Conservation (phyloP, 1,139 yeast species). For the Lodderomyces elongisporus region DNA sequence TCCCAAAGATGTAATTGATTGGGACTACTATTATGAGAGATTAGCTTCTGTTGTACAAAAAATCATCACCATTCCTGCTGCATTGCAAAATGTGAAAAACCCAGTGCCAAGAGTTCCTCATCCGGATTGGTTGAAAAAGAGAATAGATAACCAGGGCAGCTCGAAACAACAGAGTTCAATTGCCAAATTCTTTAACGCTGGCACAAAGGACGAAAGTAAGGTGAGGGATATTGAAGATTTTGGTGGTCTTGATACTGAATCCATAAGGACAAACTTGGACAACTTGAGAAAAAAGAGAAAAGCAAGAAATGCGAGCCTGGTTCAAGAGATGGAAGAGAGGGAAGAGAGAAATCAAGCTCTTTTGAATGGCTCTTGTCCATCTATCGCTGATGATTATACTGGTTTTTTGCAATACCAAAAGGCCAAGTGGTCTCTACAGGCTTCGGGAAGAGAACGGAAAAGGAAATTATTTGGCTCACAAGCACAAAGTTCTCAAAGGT, state of each 20-base stretch:
- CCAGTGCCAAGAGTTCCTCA: constrained; percentile 95
- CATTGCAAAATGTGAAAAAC: constrained; percentile 79
- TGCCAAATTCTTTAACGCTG: constrained; percentile 48
- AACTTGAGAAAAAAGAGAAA: constrained; percentile 35
- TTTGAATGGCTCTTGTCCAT: constrained; percentile 59
- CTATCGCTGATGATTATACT: constrained; percentile 67
- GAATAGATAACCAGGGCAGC: constrained; percentile 56
- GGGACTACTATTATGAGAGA: constrained; percentile 90
- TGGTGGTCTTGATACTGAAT: constrained; percentile 33
- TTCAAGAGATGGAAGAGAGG: constrained; percentile 41
- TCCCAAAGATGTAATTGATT: constrained; percentile 84
- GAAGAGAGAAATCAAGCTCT: constrained; percentile 39
- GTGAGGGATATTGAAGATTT: constrained; percentile 74
- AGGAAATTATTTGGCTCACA: constrained; percentile 71
- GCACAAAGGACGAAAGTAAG: constrained; percentile 28
- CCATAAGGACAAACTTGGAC: constrained; percentile 26
- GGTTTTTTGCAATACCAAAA: constrained; percentile 78
- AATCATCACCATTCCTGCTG: constrained; percentile 96
- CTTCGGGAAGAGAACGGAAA: constrained; percentile 65
- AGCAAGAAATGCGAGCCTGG: constrained; percentile 18
- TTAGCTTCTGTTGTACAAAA: constrained; percentile 91
- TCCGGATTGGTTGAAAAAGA: constrained; percentile 86
- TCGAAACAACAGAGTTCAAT: constrained; percentile 68
- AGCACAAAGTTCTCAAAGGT: constrained; percentile 41
- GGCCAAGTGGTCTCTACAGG: constrained; percentile 78